Conservation (phyloP, 805 yeast species). For the Yarrowia sp. region DNA sequence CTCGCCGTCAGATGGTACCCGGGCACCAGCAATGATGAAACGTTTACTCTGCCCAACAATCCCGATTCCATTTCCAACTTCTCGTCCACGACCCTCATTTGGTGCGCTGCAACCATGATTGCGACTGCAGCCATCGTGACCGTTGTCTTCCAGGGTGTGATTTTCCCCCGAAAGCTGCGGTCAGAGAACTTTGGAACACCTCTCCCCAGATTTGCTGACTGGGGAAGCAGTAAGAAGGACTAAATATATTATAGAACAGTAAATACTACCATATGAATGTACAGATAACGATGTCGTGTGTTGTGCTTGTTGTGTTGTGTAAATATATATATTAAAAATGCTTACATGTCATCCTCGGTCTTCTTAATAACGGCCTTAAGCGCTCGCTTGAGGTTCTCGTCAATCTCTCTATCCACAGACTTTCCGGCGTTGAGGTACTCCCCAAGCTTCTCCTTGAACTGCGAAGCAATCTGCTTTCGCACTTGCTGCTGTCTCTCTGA, state of each 20-base stretch:
- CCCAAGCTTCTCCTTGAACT: slow-evolving; percentile 34
- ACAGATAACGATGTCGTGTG: background rate
- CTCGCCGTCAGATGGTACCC: slow-evolving; percentile 59
- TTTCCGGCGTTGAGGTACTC: slow-evolving; percentile 28
- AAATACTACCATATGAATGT: background rate
- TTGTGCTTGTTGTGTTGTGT: background rate
- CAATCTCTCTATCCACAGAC: slow-evolving; percentile 26
- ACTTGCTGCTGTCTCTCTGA: slow-evolving; percentile 19
- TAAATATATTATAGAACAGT: background rate
- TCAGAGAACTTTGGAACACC: slow-evolving; percentile 23
- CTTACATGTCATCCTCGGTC: slow-evolving; percentile 5
- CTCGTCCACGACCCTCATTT: slow-evolving; percentile 27
- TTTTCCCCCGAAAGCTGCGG: slow-evolving; percentile 26
- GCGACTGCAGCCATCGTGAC: slow-evolving; percentile 26
- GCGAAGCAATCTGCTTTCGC: slow-evolving; percentile 31
- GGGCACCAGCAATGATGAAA: slow-evolving; percentile 14
- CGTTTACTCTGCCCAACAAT: slow-evolving; percentile 27
- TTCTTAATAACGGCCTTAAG: slow-evolving; percentile 29
- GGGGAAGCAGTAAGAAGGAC: slow-evolving; percentile 25
- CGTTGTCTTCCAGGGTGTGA: slow-evolving; percentile 24
- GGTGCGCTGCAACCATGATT: slow-evolving; percentile 24
- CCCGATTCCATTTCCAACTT: slow-evolving; percentile 26
- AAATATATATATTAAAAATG: background rate
- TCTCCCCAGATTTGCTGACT: slow-evolving; percentile 10
- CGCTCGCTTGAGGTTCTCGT: slow-evolving; percentile 31